phyloP scores from a whole-genome alignment of 2,329 filamentous ascomycete species.

The Dactylellina parvicollis region DNA sequence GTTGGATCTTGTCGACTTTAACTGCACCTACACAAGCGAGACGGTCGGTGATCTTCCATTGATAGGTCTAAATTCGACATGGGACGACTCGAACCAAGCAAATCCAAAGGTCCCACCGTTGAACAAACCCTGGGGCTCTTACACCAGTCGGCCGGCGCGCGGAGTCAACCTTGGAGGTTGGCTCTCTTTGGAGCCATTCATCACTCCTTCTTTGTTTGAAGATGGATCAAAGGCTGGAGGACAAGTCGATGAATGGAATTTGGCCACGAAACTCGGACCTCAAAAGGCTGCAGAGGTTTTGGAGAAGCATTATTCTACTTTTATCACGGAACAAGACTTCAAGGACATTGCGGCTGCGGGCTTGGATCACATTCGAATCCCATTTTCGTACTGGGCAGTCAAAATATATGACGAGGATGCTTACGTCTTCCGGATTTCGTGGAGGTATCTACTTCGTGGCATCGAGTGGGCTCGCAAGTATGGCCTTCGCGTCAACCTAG shows the following conservation, averaged over 20 bases:
- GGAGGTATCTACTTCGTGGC: conserved; percentile 89
- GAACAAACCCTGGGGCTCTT: conserved; percentile 77
- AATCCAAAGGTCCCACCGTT: conserved; percentile 86
- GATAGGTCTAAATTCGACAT: conserved; percentile 85
- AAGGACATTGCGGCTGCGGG: conserved; percentile 84
- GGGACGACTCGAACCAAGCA: conserved; percentile 82
- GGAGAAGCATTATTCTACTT: conserved; percentile 91
- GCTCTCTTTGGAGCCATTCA: conserved; percentile 93
- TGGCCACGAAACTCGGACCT: conserved; percentile 75
- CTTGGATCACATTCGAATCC: conserved; percentile 93
- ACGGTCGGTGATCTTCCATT: conserved; percentile 85
- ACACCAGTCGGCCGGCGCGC: conserved; percentile 79
- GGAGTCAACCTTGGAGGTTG: conserved; percentile 95
- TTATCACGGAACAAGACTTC: conserved; percentile 86
- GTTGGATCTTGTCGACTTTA: conserved; percentile 90
- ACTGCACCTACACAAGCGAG: conserved; percentile 87
- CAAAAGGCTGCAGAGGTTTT: conserved; percentile 72
- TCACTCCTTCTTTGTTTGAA: conserved; percentile 86
- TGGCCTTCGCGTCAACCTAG: conserved; percentile 89
- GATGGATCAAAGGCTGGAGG: conserved; percentile 66
- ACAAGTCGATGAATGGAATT: conserved; percentile 90
- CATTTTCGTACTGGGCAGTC: conserved; percentile 94
- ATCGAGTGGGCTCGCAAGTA: conserved; percentile 96
- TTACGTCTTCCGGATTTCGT: conserved; percentile 85
- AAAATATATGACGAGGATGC: conserved; percentile 85